Percentiles rank a stretch among this genome's conserved stretches.
Evolutionary conservation across 306 rosid genomes (phyloP).

Genomic region (Cyamopsis tetragonoloba): DNA sequence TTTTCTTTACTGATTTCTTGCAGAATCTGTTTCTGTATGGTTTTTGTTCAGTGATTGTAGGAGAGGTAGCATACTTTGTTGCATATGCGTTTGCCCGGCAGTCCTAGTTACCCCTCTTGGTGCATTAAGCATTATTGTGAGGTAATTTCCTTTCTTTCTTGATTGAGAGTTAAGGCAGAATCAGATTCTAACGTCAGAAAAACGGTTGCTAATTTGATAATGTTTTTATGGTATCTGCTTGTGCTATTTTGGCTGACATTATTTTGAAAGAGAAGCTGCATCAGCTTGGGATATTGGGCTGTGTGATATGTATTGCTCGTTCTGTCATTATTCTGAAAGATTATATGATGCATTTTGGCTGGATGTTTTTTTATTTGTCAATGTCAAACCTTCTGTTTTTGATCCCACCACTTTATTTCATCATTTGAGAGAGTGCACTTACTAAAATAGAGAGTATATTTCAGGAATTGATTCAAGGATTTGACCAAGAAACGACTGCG

Average conservation of each 20-base stretch:
- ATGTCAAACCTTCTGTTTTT: neutral
- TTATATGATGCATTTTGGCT: no score
- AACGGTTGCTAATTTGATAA: constrained; percentile 6
- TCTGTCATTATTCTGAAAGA: constrained; percentile 57
- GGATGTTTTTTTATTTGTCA: neutral
- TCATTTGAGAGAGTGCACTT: neutral
- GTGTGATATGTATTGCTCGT: constrained; percentile 79
- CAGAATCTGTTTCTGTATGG: constrained; percentile 43
- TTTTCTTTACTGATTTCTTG: constrained; percentile 34
- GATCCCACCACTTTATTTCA: neutral
- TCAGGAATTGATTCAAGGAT: constrained; percentile 86
- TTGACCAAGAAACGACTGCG: constrained; percentile 93
- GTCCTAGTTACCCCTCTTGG: constrained; percentile 92
- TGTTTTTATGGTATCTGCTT: constrained; percentile 24
- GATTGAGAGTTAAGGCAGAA: neutral
- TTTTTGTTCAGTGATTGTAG: constrained; percentile 76
- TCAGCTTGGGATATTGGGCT: constrained; percentile 73
- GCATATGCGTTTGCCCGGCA: constrained; percentile 96
- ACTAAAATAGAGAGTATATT: constrained; percentile 7
- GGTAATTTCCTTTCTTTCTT: constrained; percentile 45
- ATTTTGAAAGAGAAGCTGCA: constrained; percentile 75
- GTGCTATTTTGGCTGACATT: constrained; percentile 84
- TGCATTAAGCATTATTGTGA: constrained; percentile 83
- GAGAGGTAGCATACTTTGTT: constrained; percentile 76
- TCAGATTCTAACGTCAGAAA: constrained; percentile 10